Evolutionary conservation across 768 basidiomycete species (phyloP).

Genomic region (Podaxis sp.): DNA sequence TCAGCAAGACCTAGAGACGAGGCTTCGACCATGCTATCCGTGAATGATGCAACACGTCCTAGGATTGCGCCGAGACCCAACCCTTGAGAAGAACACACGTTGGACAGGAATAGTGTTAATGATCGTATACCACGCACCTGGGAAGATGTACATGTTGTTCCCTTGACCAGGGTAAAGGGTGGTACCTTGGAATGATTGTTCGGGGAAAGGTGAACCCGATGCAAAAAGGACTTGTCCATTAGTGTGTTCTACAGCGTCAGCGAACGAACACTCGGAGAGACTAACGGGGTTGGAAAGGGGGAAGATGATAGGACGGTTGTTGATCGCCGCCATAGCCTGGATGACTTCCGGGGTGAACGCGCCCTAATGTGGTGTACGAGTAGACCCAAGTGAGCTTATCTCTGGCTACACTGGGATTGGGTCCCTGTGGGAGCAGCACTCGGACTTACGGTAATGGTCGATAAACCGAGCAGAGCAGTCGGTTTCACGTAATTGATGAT

Average conservation of each 20-base stretch:
- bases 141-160: slow-evolving; percentile 92
- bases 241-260: slow-evolving; percentile 68
- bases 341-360: slow-evolving; percentile 75
- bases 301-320: slow-evolving; percentile 86
- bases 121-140: slow-evolving; percentile 33
- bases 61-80: slow-evolving; percentile 80
- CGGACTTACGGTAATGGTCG: slow-evolving; percentile 62
- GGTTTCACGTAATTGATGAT: slow-evolving; percentile 81
- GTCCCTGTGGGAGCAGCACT: background rate
- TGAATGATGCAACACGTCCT: slow-evolving; percentile 61
- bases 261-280: slow-evolving; percentile 78
- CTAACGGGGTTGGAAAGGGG: slow-evolving; percentile 86
- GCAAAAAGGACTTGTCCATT: slow-evolving; percentile 81
- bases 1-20: slow-evolving; percentile 76
- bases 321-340: slow-evolving; percentile 71
- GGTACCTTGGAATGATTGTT: slow-evolving; percentile 49
- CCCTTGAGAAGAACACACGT: slow-evolving; percentile 34
- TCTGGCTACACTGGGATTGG: background rate
- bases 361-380: slow-evolving; percentile 32
- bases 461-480: slow-evolving; percentile 85
- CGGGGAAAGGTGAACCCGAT: slow-evolving; percentile 81
- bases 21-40: slow-evolving; percentile 87
- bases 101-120: slow-evolving; percentile 11
- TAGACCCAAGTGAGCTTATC: background rate
- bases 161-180: slow-evolving; percentile 80